Evolutionary conservation across 163 green algal species (phyloP), one percentile per base, ranked within the genome.

Genomic region (Dunaliella salina): DNA sequence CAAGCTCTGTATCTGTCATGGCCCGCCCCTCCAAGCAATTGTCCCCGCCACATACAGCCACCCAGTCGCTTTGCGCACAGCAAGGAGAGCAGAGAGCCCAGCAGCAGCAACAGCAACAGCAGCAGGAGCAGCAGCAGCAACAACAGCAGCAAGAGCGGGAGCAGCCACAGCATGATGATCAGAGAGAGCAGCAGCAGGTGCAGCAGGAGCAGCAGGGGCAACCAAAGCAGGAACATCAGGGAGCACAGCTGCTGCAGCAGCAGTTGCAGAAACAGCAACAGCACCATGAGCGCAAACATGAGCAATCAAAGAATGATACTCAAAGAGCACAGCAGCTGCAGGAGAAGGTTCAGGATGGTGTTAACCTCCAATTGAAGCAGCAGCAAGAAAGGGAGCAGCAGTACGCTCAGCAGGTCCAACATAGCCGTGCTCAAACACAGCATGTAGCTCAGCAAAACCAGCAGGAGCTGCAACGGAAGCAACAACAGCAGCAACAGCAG

Each of bases 161-260:
- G 63, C 22, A 30, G 1, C 20, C 1, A 12, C 1, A 75, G 20
- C 63, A 75, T 26, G 63, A 83, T 17, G 33, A 33, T 30, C 80
- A 83, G 24, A 79, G 45, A 15, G 34, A 33, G 0, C 81, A 85
- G 63, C 22, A 75, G 63, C 63, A 75, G 63, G 8, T 29, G 63
- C 63, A 75, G 63, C 63, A 75, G 63, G 8, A 75, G 63, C 22
- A 75, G 11, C 63, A 75, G 63, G 22, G 4, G 24, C 63, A 75
- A 12, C 63, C 13, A 1, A 1, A 75, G 63, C 5, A 46, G 40
- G 34, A 59, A 71, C 25, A 71, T 8, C 34, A 75, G 35, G 35
- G 32, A 35, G 34, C 71, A 35, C 32, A n/a, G n/a, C n/a, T n/a
- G n/a, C n/a, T n/a, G n/a, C n/a, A 78, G 83, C 83, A 86, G 63